phyloP scores from a whole-genome alignment of 179 eudicot genomes.

The Camellia oleifera region DNA sequence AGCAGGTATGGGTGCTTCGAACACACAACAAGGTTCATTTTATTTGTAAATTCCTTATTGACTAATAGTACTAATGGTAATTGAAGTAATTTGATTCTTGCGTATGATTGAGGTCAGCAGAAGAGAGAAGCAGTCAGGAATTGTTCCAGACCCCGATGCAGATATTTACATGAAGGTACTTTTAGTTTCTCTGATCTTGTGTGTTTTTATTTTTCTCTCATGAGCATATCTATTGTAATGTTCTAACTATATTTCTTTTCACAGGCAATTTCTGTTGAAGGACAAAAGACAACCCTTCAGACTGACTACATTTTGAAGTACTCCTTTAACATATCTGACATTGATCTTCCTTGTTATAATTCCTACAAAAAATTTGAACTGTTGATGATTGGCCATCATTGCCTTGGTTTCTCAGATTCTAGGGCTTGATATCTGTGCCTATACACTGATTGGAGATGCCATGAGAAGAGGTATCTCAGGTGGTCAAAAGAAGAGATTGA shows the following conservation, averaged over 20 bases:
- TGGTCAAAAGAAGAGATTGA: constrained; percentile 91
- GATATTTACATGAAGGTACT: constrained; percentile 85
- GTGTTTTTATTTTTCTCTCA: too few relatives aligned
- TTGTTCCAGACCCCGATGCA: constrained; percentile 74
- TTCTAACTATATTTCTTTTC: not conserved
- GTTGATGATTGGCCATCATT: not conserved
- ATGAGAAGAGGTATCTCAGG: constrained; percentile 93
- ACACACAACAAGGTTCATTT: not conserved
- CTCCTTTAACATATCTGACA: not conserved
- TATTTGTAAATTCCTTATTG: too few relatives aligned
- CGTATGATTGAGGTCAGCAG: constrained; percentile 62
- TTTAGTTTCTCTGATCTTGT: not conserved
- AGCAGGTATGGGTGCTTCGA: constrained; percentile 42
- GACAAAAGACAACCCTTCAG: constrained; percentile 68
- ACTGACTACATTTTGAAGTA: constrained; percentile 83
- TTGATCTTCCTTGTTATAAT: not conserved
- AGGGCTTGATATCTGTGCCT: constrained; percentile 81
- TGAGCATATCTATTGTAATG: not conserved
- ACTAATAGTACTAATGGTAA: not conserved
- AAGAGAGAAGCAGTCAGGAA: constrained; percentile 74
- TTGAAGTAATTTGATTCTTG: not conserved
- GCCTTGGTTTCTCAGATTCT: constrained; percentile 53
- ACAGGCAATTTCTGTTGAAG: constrained; percentile 76
- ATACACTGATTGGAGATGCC: constrained; percentile 69
- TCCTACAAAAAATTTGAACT: not conserved